Evolutionary conservation across 2,329 filamentous ascomycete species (phyloP), one percentile per base, ranked within the genome.

Genomic region (Diaporthe citri): DNA sequence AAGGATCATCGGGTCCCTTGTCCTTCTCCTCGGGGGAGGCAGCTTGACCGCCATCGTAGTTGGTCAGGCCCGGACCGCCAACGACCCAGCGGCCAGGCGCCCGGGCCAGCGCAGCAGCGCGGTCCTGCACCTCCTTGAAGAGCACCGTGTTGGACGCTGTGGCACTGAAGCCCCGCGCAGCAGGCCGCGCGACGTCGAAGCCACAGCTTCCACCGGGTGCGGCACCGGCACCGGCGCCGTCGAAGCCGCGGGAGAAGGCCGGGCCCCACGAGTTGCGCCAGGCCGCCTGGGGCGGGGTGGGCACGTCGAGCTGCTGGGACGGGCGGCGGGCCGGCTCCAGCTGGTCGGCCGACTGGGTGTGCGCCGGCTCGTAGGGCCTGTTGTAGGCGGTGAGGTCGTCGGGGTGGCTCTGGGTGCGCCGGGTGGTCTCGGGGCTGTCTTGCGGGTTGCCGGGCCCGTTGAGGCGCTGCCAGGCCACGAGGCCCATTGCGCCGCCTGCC

Each of bases 391-490:
- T 17, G 10, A 22, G 43, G 60, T 34, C 43, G 51, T 52, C 22
- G 25, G 57, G 71, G 60, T 52, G 31, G 66, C 41, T 46, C 36
- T 52, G 25, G 43, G 15, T 22, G 10, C 15, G 25, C 62, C 20
- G 36, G 22, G 34, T 25, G 5, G 46, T 6, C 9, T 70, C 28
- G 6, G 31, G n/a, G n/a, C 31, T 64, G n/a, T 57, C 46, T 1
- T 41, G 28, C 10, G 34, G 34, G 25, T 48, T 51, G 39, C 20
- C 4, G 8, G 36, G 62, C 17, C 71, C 39, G 71, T 75, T 48
- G 36, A 64, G 56, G n/a, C 31, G 41, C 71, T 74, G 62, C 48
- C 64, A 73, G 59, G 60, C 71, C 3, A 74, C 48, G 7, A 75
- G 71, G 48, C 74, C 74, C 71, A 75, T 73, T 20, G 22, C 10